Evolutionary conservation across 306 rosid genomes (phyloP).

Genomic region (Fragaria iinumae): DNA sequence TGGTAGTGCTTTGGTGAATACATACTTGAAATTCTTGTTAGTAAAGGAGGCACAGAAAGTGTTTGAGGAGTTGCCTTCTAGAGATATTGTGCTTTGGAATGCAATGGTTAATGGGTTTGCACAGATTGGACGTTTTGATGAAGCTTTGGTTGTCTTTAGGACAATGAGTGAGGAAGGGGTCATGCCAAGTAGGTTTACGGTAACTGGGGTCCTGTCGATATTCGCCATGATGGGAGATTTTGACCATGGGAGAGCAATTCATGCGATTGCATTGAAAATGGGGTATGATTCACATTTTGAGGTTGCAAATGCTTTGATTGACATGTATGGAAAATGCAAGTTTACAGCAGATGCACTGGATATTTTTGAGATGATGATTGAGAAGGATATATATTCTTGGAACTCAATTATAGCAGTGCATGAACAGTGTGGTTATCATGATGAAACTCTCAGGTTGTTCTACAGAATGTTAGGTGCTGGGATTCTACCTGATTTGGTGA

Average conservation of each 20-base stretch:
- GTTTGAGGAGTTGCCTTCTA: conserved; percentile 63
- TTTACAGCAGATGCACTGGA: conserved; percentile 44
- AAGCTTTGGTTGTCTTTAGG: conserved; percentile 64
- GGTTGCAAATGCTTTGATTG: conserved; percentile 73
- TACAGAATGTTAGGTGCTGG: conserved; percentile 52
- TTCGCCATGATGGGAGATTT: conserved; percentile 50
- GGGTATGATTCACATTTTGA: conserved; percentile 59
- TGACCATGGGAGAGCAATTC: conserved; percentile 57
- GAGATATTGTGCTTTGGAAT: conserved; percentile 85
- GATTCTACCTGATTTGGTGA: conserved; percentile 70
- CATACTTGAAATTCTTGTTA: conserved; percentile 50
- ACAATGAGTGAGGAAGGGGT: conserved; percentile 54
- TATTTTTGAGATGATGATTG: conserved; percentile 65
- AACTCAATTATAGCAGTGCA: conserved; percentile 71
- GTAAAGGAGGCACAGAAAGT: conserved; percentile 57
- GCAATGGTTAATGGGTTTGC: conserved; percentile 78
- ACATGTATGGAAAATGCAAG: conserved; percentile 87
- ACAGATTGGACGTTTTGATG: conserved; percentile 56
- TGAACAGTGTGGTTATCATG: conserved; percentile 57
- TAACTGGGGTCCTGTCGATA: conserved; percentile 70
- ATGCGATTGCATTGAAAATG: conserved; percentile 59
- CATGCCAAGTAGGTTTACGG: conserved; percentile 52
- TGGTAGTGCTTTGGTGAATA: conserved; percentile 78
- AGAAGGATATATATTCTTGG: conserved; percentile 81
- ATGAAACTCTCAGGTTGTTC: conserved; percentile 56